These are phyloP conservation scores for Neurospora sp. DNA, from an alignment of 495 filamentous ascomycete species.

Conservation along the genomic window DNA sequence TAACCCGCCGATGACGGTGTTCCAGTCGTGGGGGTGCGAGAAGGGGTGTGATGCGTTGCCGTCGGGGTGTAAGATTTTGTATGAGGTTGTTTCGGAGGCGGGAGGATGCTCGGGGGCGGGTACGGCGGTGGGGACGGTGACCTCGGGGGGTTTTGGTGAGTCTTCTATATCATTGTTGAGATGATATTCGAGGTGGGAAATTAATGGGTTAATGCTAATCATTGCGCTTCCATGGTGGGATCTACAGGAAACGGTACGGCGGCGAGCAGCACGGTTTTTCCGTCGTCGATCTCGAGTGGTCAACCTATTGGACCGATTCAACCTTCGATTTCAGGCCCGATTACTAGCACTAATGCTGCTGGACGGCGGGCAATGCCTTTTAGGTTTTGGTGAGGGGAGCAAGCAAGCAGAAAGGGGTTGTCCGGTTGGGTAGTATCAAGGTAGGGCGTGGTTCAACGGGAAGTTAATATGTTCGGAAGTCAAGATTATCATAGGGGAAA, in stretches of 20 bases:
- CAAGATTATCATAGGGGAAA: background rate
- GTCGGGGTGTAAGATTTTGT: conserved; percentile 13
- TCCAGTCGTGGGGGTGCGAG: conserved; percentile 8
- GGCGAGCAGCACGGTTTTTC: background rate
- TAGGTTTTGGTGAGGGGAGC: background rate
- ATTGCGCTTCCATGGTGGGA: background rate
- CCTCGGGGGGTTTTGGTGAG: background rate
- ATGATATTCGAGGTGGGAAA: background rate
- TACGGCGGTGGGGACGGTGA: background rate
- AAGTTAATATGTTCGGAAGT: background rate
- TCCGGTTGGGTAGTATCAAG: background rate
- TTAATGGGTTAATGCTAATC: background rate
- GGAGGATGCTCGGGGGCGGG: background rate
- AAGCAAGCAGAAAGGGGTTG: background rate
- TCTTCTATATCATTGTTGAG: background rate
- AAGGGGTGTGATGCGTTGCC: conserved; percentile 11
- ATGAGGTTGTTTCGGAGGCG: conserved; percentile 5
- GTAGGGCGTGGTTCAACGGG: background rate
- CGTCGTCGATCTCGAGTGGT: background rate
- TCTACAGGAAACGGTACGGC: background rate
- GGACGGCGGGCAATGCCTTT: background rate
- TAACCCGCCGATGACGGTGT: conserved; percentile 15
- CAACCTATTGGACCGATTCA: background rate
- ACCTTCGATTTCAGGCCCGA: background rate
- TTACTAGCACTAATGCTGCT: background rate